Percentiles rank a stretch among this genome's conserved stretches.
Conservation (phyloP, 345 rosid genomes). For the Atalantia buxifolia region DNA sequence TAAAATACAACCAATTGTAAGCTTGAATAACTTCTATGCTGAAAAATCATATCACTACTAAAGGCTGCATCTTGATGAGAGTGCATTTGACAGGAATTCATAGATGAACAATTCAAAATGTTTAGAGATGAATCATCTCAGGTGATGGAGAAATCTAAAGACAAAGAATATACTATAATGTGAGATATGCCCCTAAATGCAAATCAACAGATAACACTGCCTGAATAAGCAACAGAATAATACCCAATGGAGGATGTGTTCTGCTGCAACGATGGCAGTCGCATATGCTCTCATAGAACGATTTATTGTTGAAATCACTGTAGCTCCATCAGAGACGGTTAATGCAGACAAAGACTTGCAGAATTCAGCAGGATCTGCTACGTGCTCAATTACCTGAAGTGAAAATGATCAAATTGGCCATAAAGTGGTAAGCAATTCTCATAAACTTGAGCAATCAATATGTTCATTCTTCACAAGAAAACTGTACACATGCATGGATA, state of each 20-base stretch:
- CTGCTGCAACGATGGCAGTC: slow-evolving; percentile 84
- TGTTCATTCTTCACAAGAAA: not conserved
- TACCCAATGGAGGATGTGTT: slow-evolving; percentile 90
- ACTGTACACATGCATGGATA: not conserved
- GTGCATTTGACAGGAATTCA: not conserved
- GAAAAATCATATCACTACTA: not conserved
- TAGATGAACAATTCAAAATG: not conserved
- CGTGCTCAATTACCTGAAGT: slow-evolving; percentile 88
- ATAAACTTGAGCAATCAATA: slow-evolving; percentile 1
- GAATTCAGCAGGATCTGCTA: slow-evolving; percentile 86
- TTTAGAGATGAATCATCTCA: not conserved
- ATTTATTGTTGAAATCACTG: slow-evolving; percentile 75
- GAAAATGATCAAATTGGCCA: slow-evolving; percentile 9
- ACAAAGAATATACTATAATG: not conserved
- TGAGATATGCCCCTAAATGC: not conserved
- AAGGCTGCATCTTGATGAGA: not conserved
- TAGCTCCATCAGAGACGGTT: slow-evolving; percentile 65
- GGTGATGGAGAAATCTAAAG: not conserved
- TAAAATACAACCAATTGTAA: not conserved
- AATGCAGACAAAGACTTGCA: slow-evolving; percentile 81
- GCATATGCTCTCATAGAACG: slow-evolving; percentile 86
- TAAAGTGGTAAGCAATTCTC: not conserved
- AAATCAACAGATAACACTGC: not conserved
- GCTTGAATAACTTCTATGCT: not conserved
- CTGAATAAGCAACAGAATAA: slow-evolving; percentile 5